phyloP scores from a whole-genome alignment of 495 filamentous ascomycete genomes.

The Achaetomiella virescens region DNA sequence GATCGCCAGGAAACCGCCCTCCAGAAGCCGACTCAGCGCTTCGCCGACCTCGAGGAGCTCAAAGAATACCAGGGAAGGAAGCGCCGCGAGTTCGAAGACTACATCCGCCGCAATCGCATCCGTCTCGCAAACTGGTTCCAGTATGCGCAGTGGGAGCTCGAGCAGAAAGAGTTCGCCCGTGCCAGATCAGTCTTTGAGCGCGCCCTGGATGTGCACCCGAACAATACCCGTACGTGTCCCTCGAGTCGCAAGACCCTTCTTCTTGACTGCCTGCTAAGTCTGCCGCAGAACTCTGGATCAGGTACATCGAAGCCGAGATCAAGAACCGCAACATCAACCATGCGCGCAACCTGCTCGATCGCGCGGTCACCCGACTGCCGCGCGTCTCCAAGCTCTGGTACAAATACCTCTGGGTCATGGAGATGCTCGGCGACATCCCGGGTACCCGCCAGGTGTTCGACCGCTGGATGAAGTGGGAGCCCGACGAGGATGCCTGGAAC shows the following conservation, averaged over 20 bases:
- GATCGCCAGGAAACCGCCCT: constrained; percentile 89
- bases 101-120: constrained; percentile 88
- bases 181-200: constrained; percentile 95
- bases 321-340: constrained; percentile 95
- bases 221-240: constrained; percentile 66
- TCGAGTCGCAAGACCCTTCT: background rate
- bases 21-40: constrained; percentile 87
- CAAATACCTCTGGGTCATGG: constrained; percentile 98
- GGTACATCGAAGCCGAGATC: constrained; percentile 96
- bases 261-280: constrained; percentile 2
- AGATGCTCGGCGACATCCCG: constrained; percentile 88
- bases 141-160: constrained; percentile 94
- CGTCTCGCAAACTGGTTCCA: constrained; percentile 99
- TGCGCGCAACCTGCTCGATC: constrained; percentile 88
- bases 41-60: constrained; percentile 94
- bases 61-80: constrained; percentile 97
- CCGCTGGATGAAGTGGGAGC: constrained; percentile 97
- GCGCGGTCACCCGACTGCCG: constrained; percentile 87
- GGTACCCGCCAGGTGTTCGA: constrained; percentile 95
- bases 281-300: constrained; percentile 49
- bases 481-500: constrained; percentile 90
- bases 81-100: constrained; percentile 94
- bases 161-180: constrained; percentile 96
- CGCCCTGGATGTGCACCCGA: constrained; percentile 85
- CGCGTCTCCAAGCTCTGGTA: constrained; percentile 95